Percentiles rank a stretch among this genome's conserved stretches.
phyloP scores from a whole-genome alignment of 1,284 basidiomycete species.

The Golubevia sp. region DNA sequence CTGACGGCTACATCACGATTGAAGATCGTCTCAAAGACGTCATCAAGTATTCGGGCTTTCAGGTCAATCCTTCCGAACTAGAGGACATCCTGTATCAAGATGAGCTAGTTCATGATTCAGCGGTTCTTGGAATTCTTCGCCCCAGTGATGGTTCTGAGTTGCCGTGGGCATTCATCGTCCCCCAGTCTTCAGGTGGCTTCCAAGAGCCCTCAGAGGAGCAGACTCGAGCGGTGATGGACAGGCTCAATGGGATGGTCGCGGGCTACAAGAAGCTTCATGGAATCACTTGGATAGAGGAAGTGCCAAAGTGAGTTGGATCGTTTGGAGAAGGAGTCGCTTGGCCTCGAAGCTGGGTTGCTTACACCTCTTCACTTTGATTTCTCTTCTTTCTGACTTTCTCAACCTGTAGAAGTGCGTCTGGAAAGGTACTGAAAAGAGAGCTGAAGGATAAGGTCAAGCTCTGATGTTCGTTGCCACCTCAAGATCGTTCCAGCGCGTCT shows the following conservation, averaged over 20 bases:
- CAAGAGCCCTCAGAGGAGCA: conserved; percentile 4
- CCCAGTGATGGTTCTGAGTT: conserved; percentile 30
- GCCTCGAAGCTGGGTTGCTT: neutral
- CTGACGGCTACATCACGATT: conserved; percentile 47
- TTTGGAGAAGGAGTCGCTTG: no score
- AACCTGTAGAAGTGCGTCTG: conserved; percentile 39
- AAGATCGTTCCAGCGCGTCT: no score
- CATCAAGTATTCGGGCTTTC: conserved; percentile 59
- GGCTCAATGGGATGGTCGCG: conserved; percentile 44
- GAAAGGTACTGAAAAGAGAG: conserved; percentile 55
- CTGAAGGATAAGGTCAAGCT: conserved; percentile 10
- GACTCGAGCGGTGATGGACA: conserved; percentile 16
- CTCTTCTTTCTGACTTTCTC: neutral
- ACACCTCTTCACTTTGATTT: neutral
- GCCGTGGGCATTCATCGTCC: conserved; percentile 20
- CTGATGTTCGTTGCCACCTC: no score
- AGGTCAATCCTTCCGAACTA: conserved; percentile 53
- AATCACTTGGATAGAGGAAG: conserved; percentile 42
- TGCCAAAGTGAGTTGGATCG: conserved; percentile 50
- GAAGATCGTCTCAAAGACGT: conserved; percentile 55
- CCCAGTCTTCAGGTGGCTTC: conserved; percentile 24
- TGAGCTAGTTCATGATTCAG: conserved; percentile 30
- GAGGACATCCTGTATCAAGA: conserved; percentile 39
- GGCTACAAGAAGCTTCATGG: conserved; percentile 51
- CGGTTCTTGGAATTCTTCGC: conserved; percentile 35